Conservation (phyloP, 176 grass and related monocot species). For the Juncus effusus region DNA sequence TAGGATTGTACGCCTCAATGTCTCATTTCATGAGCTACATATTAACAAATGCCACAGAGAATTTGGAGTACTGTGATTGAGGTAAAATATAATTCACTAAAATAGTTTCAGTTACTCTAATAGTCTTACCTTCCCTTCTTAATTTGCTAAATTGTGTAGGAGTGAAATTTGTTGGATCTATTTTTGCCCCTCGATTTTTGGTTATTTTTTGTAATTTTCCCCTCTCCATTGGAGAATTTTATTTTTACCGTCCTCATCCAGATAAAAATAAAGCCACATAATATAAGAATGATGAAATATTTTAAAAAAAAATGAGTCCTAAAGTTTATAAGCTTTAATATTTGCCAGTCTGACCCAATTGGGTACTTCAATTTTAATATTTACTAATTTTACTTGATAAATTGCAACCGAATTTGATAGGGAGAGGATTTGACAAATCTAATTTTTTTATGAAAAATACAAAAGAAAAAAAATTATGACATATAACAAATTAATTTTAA, state of each 20-base stretch:
- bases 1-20: neutral
- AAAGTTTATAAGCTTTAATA: neutral
- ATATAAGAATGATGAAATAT: neutral
- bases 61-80: neutral
- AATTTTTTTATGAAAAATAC: neutral
- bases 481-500: neutral
- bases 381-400: neutral
- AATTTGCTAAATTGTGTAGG: neutral
- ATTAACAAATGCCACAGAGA: neutral
- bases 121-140: neutral
- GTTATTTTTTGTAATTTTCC: neutral
- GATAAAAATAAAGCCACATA: neutral
- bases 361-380: neutral
- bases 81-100: neutral
- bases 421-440: neutral
- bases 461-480: neutral
- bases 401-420: neutral
- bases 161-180: neutral
- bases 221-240: neutral
- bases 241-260: neutral
- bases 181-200: neutral
- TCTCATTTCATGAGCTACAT: neutral
- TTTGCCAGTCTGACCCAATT: neutral
- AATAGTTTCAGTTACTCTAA: neutral
- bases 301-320: neutral